Conservation (phyloP, 73 alveolate species). For the Paramecium sonneborni region DNA sequence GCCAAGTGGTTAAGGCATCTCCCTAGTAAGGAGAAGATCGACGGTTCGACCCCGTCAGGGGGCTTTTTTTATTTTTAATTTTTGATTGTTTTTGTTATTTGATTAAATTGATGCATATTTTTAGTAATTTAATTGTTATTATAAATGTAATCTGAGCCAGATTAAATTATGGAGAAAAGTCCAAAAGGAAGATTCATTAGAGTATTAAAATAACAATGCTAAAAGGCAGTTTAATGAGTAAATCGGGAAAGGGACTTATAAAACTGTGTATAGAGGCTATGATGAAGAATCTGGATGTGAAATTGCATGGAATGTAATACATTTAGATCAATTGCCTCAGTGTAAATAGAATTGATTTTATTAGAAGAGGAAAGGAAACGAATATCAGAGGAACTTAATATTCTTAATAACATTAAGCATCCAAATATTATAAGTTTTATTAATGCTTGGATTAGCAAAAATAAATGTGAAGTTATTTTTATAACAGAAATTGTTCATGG, state of each 20-base stretch:
- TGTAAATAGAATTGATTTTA: conserved; percentile 9
- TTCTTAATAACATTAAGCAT: conserved; percentile 89
- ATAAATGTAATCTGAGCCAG: conserved; percentile 41
- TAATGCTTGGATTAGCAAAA: conserved; percentile 89
- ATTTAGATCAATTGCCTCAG: conserved; percentile 79
- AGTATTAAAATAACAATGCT: conserved; percentile 17
- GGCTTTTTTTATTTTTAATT: conserved; percentile 82
- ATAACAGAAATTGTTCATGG: conserved; percentile 98
- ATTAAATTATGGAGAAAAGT: conserved; percentile 86
- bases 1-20: conserved; percentile 99
- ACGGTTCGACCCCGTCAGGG: conserved; percentile 98
- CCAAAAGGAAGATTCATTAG: conserved; percentile 96
- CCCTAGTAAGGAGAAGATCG: conserved; percentile 98
- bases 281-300: conserved; percentile 97
- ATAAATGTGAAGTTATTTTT: conserved; percentile 91
- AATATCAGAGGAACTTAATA: conserved; percentile 86
- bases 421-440: conserved; percentile 95
- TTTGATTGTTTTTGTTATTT: neutral
- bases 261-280: conserved; percentile 92
- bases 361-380: conserved; percentile 82
- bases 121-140: conserved; percentile 11
- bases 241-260: conserved; percentile 95
- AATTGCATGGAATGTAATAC: conserved; percentile 97
- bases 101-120: neutral
- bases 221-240: conserved; percentile 83